Evolutionary conservation across 2,329 filamentous ascomycete genomes (phyloP).

Genomic region (Aureobasidium namibiae): DNA sequence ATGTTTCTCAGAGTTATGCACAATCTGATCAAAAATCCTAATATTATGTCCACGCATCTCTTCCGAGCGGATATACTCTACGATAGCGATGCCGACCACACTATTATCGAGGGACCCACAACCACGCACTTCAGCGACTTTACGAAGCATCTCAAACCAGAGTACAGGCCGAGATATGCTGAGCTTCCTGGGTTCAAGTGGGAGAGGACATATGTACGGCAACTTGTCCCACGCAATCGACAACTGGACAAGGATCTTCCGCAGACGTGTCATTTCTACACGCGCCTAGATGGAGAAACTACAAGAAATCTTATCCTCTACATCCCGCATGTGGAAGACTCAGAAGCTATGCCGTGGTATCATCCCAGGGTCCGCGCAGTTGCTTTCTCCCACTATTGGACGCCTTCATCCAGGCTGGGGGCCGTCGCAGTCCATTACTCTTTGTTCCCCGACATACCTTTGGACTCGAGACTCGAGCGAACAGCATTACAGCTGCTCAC

Average conservation of each 20-base stretch:
- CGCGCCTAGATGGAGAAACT: constrained; percentile 20
- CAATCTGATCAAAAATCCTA: constrained; percentile 70
- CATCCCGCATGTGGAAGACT: constrained; percentile 58
- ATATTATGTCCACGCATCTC: constrained; percentile 68
- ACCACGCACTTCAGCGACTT: constrained; percentile 31
- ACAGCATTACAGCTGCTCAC: constrained; percentile 62
- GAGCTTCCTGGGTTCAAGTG: constrained; percentile 31
- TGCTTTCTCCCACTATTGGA: constrained; percentile 59
- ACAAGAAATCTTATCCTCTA: constrained; percentile 61
- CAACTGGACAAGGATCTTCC: constrained; percentile 65
- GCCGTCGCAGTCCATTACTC: constrained; percentile 44
- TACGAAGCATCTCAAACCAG: constrained; percentile 41
- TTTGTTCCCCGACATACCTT: constrained; percentile 31
- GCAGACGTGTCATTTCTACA: constrained; percentile 71
- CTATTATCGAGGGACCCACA: constrained; percentile 13
- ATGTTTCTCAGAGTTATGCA: constrained; percentile 61
- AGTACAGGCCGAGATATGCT: constrained; percentile 23
- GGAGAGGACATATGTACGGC: constrained; percentile 62
- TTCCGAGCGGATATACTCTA: constrained; percentile 69
- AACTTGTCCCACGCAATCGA: constrained; percentile 73
- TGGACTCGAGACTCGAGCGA: constrained; percentile 41
- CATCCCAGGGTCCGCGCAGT: constrained; percentile 70
- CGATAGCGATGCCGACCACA: constrained; percentile 36
- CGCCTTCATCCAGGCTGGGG: constrained; percentile 19
- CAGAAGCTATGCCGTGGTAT: constrained; percentile 71